These are phyloP conservation scores for Suaeda aralocaspica DNA, from an alignment of 148 eudicot genomes.

Conservation along the genomic window DNA sequence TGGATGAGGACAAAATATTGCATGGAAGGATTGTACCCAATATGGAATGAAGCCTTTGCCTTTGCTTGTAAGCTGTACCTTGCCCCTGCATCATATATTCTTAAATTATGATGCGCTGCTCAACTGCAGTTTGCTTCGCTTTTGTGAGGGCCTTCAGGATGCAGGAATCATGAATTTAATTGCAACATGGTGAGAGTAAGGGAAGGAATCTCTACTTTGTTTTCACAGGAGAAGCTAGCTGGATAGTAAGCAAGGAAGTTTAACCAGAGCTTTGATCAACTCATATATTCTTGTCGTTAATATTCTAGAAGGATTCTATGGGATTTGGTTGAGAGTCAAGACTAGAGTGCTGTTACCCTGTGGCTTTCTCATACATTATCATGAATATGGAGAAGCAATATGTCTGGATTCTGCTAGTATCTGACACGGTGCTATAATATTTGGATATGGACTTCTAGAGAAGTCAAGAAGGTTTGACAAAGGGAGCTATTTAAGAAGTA, in stretches of 20 bases:
- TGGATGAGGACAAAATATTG: background rate
- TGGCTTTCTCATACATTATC: background rate
- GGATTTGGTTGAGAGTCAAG: background rate
- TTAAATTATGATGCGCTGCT: background rate
- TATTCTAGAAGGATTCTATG: background rate
- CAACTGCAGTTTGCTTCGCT: background rate
- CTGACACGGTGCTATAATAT: background rate
- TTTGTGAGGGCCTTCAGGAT: no score
- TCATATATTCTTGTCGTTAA: no score
- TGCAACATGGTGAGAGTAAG: background rate
- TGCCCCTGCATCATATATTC: background rate
- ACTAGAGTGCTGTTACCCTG: background rate
- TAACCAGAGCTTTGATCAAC: no score
- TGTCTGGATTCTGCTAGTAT: background rate
- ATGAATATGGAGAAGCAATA: background rate
- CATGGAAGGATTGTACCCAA: background rate
- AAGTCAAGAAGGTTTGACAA: background rate
- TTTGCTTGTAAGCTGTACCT: no score
- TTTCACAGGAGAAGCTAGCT: background rate
- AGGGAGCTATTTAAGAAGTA: background rate
- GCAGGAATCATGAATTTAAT: background rate
- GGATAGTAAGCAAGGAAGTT: no score
- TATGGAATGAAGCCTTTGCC: background rate
- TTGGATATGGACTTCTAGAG: background rate
- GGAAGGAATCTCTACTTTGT: background rate